phyloP scores from a whole-genome alignment of 441 rosid genomes.

The Croton laevigatus region DNA sequence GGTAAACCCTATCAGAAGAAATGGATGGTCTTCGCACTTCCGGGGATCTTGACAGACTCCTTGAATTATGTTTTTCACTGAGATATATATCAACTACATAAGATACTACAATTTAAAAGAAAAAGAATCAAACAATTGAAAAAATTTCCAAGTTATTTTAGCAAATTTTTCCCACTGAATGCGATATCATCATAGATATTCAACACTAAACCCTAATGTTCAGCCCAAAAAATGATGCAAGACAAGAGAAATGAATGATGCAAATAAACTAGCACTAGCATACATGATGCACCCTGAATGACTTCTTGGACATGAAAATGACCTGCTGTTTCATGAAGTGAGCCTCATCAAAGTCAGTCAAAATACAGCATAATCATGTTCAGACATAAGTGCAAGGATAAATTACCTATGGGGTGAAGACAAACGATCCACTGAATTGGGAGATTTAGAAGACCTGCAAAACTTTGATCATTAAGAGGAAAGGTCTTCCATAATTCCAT shows the following conservation, averaged over 20 bases:
- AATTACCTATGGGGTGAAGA: slow-evolving; percentile 40
- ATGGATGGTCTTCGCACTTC: slow-evolving; percentile 30
- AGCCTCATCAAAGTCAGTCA: slow-evolving; percentile 41
- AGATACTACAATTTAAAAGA: slow-evolving; percentile 12
- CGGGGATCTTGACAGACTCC: slow-evolving; percentile 72
- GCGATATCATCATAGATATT: neutral
- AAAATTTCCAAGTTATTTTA: neutral
- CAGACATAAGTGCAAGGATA: slow-evolving; percentile 9
- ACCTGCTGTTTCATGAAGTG: slow-evolving; percentile 52
- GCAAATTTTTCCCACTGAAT: neutral
- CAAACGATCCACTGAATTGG: slow-evolving; percentile 28
- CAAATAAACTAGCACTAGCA: slow-evolving; percentile 1
- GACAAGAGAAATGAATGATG: slow-evolving; percentile 6
- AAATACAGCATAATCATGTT: slow-evolving; percentile 6
- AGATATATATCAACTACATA: slow-evolving; percentile 18
- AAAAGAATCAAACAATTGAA: neutral
- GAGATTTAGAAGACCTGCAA: slow-evolving; percentile 47
- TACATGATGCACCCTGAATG: slow-evolving; percentile 46
- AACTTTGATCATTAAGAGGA: neutral
- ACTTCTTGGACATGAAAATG: slow-evolving; percentile 63
- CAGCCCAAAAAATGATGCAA: neutral
- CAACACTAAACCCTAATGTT: neutral
- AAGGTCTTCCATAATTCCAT: neutral
- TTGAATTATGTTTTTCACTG: slow-evolving; percentile 49
- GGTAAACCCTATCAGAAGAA: slow-evolving; percentile 35